These are phyloP conservation scores for Rugonectria rugulosa DNA, from an alignment of 2,329 filamentous ascomycete genomes.

Conservation along the genomic window DNA sequence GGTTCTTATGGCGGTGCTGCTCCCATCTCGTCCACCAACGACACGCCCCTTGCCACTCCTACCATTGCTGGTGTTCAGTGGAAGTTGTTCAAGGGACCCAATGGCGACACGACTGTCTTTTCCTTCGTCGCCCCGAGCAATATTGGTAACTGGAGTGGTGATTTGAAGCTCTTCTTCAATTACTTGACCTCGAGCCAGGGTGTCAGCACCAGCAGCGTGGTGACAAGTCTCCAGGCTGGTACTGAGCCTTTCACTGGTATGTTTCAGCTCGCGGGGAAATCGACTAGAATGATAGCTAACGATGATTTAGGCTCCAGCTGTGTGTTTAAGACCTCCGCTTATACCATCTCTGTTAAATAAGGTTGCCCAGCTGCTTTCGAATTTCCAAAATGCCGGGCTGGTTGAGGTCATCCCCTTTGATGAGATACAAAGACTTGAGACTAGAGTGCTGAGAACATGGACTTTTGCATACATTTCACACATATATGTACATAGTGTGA, in stretches of 20 bases:
- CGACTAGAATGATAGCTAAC: not conserved
- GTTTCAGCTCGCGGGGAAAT: not conserved
- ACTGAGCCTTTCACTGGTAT: conserved; percentile 63
- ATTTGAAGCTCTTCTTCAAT: conserved; percentile 63
- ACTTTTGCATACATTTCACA: too few relatives aligned
- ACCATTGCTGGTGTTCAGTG: conserved; percentile 61
- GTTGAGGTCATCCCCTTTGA: too few relatives aligned
- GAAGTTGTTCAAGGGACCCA: conserved; percentile 65
- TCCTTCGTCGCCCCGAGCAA: conserved; percentile 54
- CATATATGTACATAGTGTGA: too few relatives aligned
- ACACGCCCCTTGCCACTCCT: conserved; percentile 44
- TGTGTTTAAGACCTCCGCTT: conserved; percentile 10
- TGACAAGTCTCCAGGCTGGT: conserved; percentile 42
- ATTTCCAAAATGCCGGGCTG: too few relatives aligned
- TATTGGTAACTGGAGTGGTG: conserved; percentile 60
- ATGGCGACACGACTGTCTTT: conserved; percentile 66
- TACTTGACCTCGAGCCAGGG: conserved; percentile 61
- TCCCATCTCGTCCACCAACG: conserved; percentile 50
- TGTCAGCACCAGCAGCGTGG: conserved; percentile 22
- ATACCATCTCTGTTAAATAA: conserved; percentile 17
- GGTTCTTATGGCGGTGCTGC: conserved; percentile 63
- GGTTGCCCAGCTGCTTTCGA: too few relatives aligned
- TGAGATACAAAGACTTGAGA: too few relatives aligned
- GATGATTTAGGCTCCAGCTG: conserved; percentile 1
- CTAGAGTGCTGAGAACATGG: too few relatives aligned